Conservation (phyloP, 805 yeast species). For the Candida ponderosae region DNA sequence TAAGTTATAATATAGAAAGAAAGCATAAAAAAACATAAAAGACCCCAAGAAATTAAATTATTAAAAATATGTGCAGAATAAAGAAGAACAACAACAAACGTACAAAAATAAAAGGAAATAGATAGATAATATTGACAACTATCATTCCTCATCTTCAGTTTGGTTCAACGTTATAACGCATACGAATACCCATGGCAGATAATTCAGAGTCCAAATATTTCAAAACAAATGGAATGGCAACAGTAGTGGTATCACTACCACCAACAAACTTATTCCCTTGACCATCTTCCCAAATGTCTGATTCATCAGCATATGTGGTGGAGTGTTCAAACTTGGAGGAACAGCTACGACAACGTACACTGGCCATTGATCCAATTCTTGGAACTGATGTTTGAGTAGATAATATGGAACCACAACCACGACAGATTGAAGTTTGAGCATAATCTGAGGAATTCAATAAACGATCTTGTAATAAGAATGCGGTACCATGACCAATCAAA, state of each 20-base stretch:
- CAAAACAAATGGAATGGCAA: constrained; percentile 94
- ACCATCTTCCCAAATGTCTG: constrained; percentile 95
- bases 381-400: constrained; percentile 90
- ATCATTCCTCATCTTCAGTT: constrained; percentile 18
- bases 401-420: constrained; percentile 86
- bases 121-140: too few relatives aligned
- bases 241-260: constrained; percentile 89
- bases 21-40: too few relatives aligned
- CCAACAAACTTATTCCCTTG: constrained; percentile 88
- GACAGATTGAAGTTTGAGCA: constrained; percentile 84
- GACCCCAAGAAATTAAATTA: too few relatives aligned
- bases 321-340: constrained; percentile 61
- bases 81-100: too few relatives aligned
- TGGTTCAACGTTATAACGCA: constrained; percentile 83
- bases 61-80: too few relatives aligned
- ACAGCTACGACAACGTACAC: constrained; percentile 86
- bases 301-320: constrained; percentile 47
- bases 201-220: constrained; percentile 92
- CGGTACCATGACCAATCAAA: constrained; percentile 95
- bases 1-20: too few relatives aligned
- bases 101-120: too few relatives aligned
- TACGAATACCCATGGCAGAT: constrained; percentile 94
- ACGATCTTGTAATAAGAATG: constrained; percentile 90
- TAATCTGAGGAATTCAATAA: constrained; percentile 92
- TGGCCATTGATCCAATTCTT: constrained; percentile 73